These are phyloP conservation scores for Puccinia polysora DNA, from an alignment of 1,284 basidiomycete species.

Conservation along the genomic window DNA sequence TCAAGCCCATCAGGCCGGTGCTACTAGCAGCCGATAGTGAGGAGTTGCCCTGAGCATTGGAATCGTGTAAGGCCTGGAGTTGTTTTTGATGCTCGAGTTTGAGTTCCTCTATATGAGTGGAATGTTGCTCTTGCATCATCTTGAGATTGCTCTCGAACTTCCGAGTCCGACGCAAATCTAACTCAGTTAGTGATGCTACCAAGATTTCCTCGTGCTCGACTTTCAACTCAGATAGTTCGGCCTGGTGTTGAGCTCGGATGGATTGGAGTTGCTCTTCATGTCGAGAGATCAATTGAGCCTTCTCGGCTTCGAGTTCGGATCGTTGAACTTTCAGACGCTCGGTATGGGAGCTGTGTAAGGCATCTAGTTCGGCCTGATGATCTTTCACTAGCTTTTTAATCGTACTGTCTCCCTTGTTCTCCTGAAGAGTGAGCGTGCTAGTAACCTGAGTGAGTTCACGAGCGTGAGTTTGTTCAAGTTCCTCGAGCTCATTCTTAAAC, in stretches of 20 bases:
- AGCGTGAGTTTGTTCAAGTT: no score
- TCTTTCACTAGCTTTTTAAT: not conserved
- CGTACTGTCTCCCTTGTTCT: no score
- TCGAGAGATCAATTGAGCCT: not conserved
- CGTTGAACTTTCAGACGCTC: not conserved
- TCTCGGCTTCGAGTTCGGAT: not conserved
- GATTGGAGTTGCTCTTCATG: not conserved
- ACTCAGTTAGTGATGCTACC: slow-evolving; percentile 5
- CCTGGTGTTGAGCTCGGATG: not conserved
- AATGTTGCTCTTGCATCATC: not conserved
- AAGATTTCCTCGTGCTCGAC: slow-evolving; percentile 42
- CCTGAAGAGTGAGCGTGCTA: no score
- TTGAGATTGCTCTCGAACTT: slow-evolving; percentile 5
- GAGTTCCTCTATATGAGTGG: not conserved
- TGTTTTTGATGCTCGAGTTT: not conserved
- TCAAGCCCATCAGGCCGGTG: not conserved
- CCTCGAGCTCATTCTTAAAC: no score
- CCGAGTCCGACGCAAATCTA: slow-evolving; percentile 14
- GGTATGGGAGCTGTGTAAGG: not conserved
- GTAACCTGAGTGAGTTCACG: no score
- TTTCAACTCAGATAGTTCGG: not conserved
- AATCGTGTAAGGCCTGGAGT: no score
- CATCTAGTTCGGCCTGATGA: not conserved
- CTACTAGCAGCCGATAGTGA: no score
- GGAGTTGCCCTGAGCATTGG: no score